phyloP scores from a whole-genome alignment of 2,329 filamentous ascomycete species.

The Botryotinia globosa region DNA sequence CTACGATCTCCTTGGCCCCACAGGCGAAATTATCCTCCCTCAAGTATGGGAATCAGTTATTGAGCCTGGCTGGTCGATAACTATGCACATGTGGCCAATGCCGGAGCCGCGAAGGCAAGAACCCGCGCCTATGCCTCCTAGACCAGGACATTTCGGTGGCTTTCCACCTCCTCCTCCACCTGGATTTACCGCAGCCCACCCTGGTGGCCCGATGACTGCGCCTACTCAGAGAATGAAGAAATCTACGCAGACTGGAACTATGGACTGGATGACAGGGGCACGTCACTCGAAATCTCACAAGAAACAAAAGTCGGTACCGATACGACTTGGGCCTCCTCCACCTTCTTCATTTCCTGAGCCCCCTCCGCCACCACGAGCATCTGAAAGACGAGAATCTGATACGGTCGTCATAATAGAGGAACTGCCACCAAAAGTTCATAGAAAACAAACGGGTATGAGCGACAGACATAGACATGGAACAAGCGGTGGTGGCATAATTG shows the following conservation, averaged over 20 bases:
- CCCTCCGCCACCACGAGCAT: not conserved
- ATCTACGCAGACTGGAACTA: not conserved
- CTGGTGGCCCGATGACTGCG: not conserved
- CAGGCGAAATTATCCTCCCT: slow-evolving; percentile 79
- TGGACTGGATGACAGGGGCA: not conserved
- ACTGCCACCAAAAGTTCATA: not conserved
- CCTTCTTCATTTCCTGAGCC: not conserved
- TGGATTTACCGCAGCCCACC: not conserved
- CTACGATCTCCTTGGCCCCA: slow-evolving; percentile 76
- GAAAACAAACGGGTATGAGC: not conserved
- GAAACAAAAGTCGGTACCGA: not conserved
- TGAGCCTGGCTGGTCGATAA: slow-evolving; percentile 71
- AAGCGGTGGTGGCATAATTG: not conserved
- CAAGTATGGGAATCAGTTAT: slow-evolving; percentile 78
- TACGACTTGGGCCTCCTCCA: not conserved
- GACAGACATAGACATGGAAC: not conserved
- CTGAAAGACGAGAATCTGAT: not conserved
- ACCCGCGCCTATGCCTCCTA: not conserved
- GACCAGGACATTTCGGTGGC: not conserved
- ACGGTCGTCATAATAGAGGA: not conserved
- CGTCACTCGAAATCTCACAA: not conserved
- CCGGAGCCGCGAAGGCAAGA: slow-evolving; percentile 25
- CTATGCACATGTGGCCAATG: slow-evolving; percentile 67
- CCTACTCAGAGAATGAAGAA: not conserved
- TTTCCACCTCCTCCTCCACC: not conserved